A percentile compares a stretch with the other conserved stretches of the same genome.
phyloP scores from a whole-genome alignment of 2,329 filamentous ascomycete species.

The Phyllosticta paracitricarpa region DNA sequence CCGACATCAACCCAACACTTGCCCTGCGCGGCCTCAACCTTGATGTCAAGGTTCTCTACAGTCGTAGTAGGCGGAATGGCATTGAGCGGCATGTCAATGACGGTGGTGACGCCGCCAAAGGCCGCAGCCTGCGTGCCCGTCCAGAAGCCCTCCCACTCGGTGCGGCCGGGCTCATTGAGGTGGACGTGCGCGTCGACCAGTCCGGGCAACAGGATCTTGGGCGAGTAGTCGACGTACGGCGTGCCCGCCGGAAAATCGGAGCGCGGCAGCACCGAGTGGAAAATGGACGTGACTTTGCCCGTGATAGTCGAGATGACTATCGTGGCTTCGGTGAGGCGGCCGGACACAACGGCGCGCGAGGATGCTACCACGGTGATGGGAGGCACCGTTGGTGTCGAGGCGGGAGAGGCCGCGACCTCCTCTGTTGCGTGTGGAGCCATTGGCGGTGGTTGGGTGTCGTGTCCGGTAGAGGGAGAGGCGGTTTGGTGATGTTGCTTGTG shows the following conservation, averaged over 20 bases:
- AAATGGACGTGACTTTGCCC: slow-evolving; percentile 75
- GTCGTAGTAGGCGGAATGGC: slow-evolving; percentile 95
- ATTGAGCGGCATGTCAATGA: slow-evolving; percentile 96
- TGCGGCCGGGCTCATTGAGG: slow-evolving; percentile 90
- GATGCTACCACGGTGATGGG: slow-evolving; percentile 71
- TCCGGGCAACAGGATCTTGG: slow-evolving; percentile 75
- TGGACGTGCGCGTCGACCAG: slow-evolving; percentile 96
- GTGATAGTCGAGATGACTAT: slow-evolving; percentile 66
- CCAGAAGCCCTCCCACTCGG: slow-evolving; percentile 97
- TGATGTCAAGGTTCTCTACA: slow-evolving; percentile 68
- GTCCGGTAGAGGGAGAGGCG: neutral
- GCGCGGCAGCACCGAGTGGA: slow-evolving; percentile 62
- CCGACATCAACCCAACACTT: slow-evolving; percentile 99
- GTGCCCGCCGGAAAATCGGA: slow-evolving; percentile 63
- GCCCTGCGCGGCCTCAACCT: slow-evolving; percentile 70
- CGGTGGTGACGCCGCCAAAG: slow-evolving; percentile 91
- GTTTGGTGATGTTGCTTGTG: neutral
- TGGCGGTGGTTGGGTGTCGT: neutral
- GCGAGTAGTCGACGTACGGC: slow-evolving; percentile 73
- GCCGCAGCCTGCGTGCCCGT: slow-evolving; percentile 90
- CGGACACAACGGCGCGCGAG: slow-evolving; percentile 69
- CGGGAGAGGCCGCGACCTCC: neutral
- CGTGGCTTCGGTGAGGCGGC: slow-evolving; percentile 69
- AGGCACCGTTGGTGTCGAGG: slow-evolving; percentile 20
- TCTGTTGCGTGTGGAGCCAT: slow-evolving; percentile 29